A percentile compares a stretch with the other conserved stretches of the same genome.
phyloP scores from a whole-genome alignment of 2,329 filamentous ascomycete species.

The Dactylonectria estremocensis region DNA sequence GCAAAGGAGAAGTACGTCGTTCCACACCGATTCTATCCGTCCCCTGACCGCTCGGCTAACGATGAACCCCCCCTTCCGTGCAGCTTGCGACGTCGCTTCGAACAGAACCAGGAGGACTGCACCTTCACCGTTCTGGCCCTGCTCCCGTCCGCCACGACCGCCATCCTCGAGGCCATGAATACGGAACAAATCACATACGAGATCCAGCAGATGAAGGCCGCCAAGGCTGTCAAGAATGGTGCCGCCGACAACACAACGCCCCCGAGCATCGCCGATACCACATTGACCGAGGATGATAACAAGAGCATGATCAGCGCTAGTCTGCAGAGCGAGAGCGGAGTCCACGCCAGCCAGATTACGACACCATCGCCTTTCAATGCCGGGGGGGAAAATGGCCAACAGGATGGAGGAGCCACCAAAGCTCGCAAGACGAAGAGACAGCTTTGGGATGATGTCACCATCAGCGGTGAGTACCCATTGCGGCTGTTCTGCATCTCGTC shows the following conservation, averaged over 20 bases:
- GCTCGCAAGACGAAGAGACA: constrained; percentile 86
- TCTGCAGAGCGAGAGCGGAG: constrained; percentile 84
- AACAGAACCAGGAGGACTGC: constrained; percentile 99
- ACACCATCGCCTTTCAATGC: constrained; percentile 67
- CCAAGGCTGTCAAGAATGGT: constrained; percentile 73
- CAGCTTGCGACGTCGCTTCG: constrained; percentile 94
- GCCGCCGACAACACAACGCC: constrained; percentile 68
- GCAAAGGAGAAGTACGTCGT: constrained; percentile 90
- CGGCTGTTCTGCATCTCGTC: background rate
- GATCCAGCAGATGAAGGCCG: constrained; percentile 90
- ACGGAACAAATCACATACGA: constrained; percentile 95
- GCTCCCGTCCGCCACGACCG: constrained; percentile 90
- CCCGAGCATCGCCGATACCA: constrained; percentile 76
- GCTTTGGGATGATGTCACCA: constrained; percentile 97
- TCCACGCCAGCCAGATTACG: constrained; percentile 85
- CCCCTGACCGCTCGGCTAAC: constrained; percentile 17
- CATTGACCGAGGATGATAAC: constrained; percentile 86
- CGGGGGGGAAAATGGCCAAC: constrained; percentile 52
- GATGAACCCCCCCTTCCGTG: background rate
- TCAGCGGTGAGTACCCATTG: constrained; percentile 79
- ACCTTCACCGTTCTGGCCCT: constrained; percentile 98
- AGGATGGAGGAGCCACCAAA: constrained; percentile 63
- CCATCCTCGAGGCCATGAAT: constrained; percentile 88
- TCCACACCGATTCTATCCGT: constrained; percentile 4
- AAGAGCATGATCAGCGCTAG: constrained; percentile 82